Percentiles rank a stretch among this genome's conserved stretches.
These are phyloP conservation scores for Lodderomyces parapsilosis DNA, from an alignment of 1,139 yeast species.

Conservation along the genomic window DNA sequence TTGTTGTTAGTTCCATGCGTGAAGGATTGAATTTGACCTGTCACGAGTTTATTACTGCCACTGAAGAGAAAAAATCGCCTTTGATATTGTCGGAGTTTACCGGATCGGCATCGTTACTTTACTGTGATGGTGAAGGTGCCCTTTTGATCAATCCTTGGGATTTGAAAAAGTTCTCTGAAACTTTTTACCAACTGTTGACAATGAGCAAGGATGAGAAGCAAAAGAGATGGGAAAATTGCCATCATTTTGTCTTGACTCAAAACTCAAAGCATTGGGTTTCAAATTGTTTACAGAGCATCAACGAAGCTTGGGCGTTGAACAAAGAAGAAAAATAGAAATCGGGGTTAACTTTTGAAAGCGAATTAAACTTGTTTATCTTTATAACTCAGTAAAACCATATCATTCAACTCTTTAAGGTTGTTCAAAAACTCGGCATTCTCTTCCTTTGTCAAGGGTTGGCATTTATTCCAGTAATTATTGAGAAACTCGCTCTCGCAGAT, in stretches of 20 bases:
- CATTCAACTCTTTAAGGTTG: conserved; percentile 55
- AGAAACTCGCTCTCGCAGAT: conserved; percentile 59
- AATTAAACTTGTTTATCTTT: conserved; percentile 36
- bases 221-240: conserved; percentile 61
- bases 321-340: neutral
- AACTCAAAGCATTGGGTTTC: conserved; percentile 78
- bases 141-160: conserved; percentile 92
- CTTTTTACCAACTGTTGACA: conserved; percentile 60
- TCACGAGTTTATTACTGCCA: conserved; percentile 86
- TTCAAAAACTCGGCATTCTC: conserved; percentile 44
- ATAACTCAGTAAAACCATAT: conserved; percentile 45
- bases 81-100: conserved; percentile 88
- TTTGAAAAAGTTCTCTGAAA: conserved; percentile 58
- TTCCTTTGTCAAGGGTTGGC: conserved; percentile 42
- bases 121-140: conserved; percentile 57
- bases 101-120: conserved; percentile 81
- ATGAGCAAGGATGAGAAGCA: conserved; percentile 61
- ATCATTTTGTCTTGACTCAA: conserved; percentile 57
- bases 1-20: conserved; percentile 86
- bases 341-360: too few relatives aligned
- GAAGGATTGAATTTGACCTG: conserved; percentile 97
- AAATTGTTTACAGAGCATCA: conserved; percentile 54
- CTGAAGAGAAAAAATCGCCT: conserved; percentile 73
- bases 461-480: conserved; percentile 54
- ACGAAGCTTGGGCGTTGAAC: conserved; percentile 63